Evolutionary conservation across 176 grass and related monocot species (phyloP), one percentile per base, ranked within the genome.

Genomic region (Zoysia pacifica): DNA sequence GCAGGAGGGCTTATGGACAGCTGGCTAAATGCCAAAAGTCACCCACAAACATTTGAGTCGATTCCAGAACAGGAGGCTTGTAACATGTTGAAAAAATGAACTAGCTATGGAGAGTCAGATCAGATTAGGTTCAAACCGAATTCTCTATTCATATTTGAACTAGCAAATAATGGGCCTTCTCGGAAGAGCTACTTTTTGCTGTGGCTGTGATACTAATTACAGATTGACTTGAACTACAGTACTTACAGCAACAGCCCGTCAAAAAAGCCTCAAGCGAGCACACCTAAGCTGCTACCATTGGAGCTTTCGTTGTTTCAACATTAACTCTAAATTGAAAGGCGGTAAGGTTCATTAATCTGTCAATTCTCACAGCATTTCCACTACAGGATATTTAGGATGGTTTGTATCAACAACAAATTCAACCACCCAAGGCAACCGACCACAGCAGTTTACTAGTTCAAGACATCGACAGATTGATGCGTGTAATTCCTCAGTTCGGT

Each of bases 61-160:
- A 95, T 99, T 85, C 92, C 95, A 84, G 92, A 99, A 77, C 96
- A 95, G 83, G 96, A 99, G 77, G 91, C 93, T 70, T 95, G 96
- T 68, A 28, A 28, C 28, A 28, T 28, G 28, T 28, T 28, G 28
- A 28, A 28, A 28, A 28, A 28, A 28, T 28, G 28, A 28, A 28
- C 28, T 28, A 28, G 28, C 28, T 28, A 28, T 28, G 28, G 28
- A 28, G 28, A 28, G 28, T 28, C 28, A 28, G 28, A 28, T 28
- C 28, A 28, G 28, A 28, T 28, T 28, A 28, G 28, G 28, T 28
- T 28, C 28, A 28, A 28, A 28, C 28, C 28, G 28, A 28, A 28
- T 28, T 28, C 28, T 28, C 28, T 28, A 28, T 28, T 28, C 28
- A 28, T 28, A 28, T 28, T 28, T 28, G 28, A 28, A 28, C 28